Evolutionary conservation across 441 rosid species (phyloP).

Genomic region (Syzygium syzygioides): DNA sequence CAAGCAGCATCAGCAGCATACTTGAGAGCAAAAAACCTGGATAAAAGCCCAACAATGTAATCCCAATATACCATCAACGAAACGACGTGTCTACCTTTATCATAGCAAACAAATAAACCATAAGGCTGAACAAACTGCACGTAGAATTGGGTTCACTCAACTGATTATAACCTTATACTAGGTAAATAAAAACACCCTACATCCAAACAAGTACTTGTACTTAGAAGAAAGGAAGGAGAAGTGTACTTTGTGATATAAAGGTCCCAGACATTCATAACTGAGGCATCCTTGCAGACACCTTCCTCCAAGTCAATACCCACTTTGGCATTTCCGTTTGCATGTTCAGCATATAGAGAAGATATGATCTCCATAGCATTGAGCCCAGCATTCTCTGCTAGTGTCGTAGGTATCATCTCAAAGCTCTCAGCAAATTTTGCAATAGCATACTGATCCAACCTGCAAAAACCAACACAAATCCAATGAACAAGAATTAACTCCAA

Average conservation of each 20-base stretch:
- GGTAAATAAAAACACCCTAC: not conserved
- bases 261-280: slow-evolving; percentile 78
- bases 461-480: not conserved
- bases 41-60: not conserved
- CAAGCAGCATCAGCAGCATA: slow-evolving; percentile 98
- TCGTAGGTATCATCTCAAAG: slow-evolving; percentile 98
- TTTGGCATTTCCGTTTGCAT: slow-evolving; percentile 83
- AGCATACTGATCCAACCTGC: slow-evolving; percentile 98
- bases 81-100: not conserved
- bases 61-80: not conserved
- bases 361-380: slow-evolving; percentile 96
- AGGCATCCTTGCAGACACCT: slow-evolving; percentile 76
- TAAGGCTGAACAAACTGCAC: not conserved
- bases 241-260: slow-evolving; percentile 85
- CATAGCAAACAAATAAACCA: not conserved
- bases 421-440: slow-evolving; percentile 95
- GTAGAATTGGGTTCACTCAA: not conserved
- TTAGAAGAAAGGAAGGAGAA: not conserved
- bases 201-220: not conserved
- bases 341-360: slow-evolving; percentile 87
- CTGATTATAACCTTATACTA: not conserved
- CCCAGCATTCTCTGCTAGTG: slow-evolving; percentile 96
- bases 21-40: slow-evolving; percentile 86
- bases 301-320: slow-evolving; percentile 88
- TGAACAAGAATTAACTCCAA: not conserved